phyloP scores from a whole-genome alignment of 495 filamentous ascomycete species.

The Cladorrhinum samala region DNA sequence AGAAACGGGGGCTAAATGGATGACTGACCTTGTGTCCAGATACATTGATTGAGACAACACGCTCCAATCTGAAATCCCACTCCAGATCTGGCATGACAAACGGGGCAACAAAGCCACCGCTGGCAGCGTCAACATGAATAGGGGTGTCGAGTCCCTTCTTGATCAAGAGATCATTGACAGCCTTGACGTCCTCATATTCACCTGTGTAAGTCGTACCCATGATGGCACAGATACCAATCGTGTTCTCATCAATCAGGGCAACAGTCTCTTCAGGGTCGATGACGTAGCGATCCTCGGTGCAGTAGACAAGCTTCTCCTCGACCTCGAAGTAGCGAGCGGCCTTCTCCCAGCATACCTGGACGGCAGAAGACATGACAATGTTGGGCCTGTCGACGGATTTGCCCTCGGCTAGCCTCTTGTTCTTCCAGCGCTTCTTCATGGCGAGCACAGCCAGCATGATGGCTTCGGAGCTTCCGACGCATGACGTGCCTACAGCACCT shows the following conservation, averaged over 20 bases:
- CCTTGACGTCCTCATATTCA: constrained; percentile 89
- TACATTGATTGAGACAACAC: constrained; percentile 87
- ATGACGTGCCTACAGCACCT: constrained; percentile 74
- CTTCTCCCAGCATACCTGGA: constrained; percentile 96
- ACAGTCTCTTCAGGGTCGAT: constrained; percentile 83
- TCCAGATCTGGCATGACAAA: constrained; percentile 73
- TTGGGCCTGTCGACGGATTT: constrained; percentile 73
- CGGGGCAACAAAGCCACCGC: constrained; percentile 83
- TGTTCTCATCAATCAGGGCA: constrained; percentile 86
- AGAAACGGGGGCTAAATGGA: not conserved
- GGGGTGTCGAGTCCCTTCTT: constrained; percentile 65
- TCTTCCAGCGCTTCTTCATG: constrained; percentile 95
- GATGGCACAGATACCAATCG: constrained; percentile 87
- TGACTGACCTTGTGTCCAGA: constrained; percentile 83
- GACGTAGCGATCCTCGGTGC: constrained; percentile 71
- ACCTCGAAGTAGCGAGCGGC: constrained; percentile 91
- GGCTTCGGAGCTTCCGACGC: constrained; percentile 80
- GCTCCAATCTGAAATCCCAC: constrained; percentile 85
- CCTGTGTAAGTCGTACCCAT: constrained; percentile 92
- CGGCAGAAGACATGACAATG: constrained; percentile 86
- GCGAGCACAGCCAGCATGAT: constrained; percentile 86
- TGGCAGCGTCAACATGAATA: constrained; percentile 89
- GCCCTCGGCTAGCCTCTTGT: constrained; percentile 68
- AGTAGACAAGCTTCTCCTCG: constrained; percentile 84
- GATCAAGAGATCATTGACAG: constrained; percentile 74